phyloP scores from a whole-genome alignment of 129 eudicot genomes.

The Centaurea solstitialis region DNA sequence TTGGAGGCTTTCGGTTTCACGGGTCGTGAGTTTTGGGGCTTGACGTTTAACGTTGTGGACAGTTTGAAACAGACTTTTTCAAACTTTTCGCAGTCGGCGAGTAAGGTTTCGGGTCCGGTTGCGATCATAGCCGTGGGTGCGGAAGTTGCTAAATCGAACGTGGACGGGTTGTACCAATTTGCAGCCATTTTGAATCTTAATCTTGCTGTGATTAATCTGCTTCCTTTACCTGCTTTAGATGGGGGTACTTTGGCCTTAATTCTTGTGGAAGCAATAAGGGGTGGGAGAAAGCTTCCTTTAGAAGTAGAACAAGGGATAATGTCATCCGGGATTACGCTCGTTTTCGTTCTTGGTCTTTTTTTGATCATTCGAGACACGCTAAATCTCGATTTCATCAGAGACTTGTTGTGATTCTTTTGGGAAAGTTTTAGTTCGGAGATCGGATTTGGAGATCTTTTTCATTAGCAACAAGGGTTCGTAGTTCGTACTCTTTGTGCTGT shows the following conservation, averaged over 20 bases:
- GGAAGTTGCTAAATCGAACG: conserved; percentile 84
- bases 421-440: neutral
- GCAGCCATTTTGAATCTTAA: conserved; percentile 88
- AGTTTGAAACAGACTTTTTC: conserved; percentile 77
- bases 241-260: conserved; percentile 90
- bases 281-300: conserved; percentile 70
- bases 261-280: conserved; percentile 75
- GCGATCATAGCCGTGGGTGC: conserved; percentile 97
- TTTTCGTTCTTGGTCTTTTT: conserved; percentile 64
- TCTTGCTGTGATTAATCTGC: conserved; percentile 89
- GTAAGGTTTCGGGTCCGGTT: conserved; percentile 92
- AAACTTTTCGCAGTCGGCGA: conserved; percentile 78
- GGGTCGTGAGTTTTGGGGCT: conserved; percentile 83
- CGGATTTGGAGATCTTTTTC: neutral
- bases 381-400: conserved; percentile 83
- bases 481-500: neutral
- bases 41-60: conserved; percentile 68
- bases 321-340: conserved; percentile 88
- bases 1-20: conserved; percentile 63
- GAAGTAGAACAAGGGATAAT: conserved; percentile 85
- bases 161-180: conserved; percentile 79
- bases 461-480: neutral
- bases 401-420: conserved; percentile 43
- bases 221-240: conserved; percentile 93
- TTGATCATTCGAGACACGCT: conserved; percentile 85